Base-by-base conservation (phyloP, 495 filamentous ascomycete species). In the Neurospora sp. region DNA sequence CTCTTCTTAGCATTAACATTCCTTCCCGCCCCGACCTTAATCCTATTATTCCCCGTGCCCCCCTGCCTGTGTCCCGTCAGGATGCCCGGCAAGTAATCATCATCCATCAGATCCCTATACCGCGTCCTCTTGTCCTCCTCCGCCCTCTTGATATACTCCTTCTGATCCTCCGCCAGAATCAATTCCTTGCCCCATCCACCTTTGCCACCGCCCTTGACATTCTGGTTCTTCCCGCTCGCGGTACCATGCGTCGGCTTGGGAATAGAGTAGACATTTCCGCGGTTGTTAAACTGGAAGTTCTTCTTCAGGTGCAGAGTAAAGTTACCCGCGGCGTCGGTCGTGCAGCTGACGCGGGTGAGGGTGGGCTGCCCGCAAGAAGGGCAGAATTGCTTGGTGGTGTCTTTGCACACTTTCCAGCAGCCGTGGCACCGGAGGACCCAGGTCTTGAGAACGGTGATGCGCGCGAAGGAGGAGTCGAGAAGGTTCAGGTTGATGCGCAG, bases 201-300 rank as follows among this genome's bases (percentile, higher is more conserved):
- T 82, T 97, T 94, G 9, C 94, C 94, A 70, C 94, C 94, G 39
- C 93, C 93, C 72, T 83, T 82, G n/a, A 83, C 76, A 7, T 84
- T 80, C 41, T 84, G 82, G 75, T 86, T 86, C 82, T 93, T 94
- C 41, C 94, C 94, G 81, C 86, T 96, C 14, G 94, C 80, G 14
- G 88, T 88, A 3, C 95, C 96, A 48, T 90, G 86, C n/a, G 92
- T 86, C 2, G 94, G 92, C 84, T 98, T 98, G 1, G 96, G 96
- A 35, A 99, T 89, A 78, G 92, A 94, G 83, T 89, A 99, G 14
- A 91, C 85, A 78, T 97, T 94, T 41, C 96, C 96, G 2, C 94
- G 87, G 75, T 90, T 96, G 84, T 97, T 98, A 90, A 90, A 97
- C 81, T 98, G 94, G 87, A 95, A 95, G 83, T 97, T 97, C 81